Percentiles rank a stretch among this genome's conserved stretches.
Evolutionary conservation across 2,329 filamentous ascomycete species (phyloP).

Genomic region (Zarea fungicola): DNA sequence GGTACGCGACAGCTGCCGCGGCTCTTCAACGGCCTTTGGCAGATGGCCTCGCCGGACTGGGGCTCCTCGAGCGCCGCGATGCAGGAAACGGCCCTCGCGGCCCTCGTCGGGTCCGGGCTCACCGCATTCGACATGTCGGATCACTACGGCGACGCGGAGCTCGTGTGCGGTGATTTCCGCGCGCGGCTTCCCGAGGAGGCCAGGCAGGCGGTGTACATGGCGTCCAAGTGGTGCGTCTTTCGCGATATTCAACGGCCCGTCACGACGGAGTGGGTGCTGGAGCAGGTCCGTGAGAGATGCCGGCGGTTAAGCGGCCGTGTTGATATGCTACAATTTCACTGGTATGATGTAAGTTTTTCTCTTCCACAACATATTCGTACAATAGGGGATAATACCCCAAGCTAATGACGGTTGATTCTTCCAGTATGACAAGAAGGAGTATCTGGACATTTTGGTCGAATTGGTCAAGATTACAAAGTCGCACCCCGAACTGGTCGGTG

Average conservation of each 20-base stretch:
- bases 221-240: slow-evolving; percentile 28
- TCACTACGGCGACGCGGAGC: slow-evolving; percentile 46
- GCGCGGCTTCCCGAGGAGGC: slow-evolving; percentile 5
- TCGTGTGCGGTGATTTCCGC: slow-evolving; percentile 34
- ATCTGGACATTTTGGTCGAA: slow-evolving; percentile 28
- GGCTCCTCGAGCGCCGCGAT: slow-evolving; percentile 18
- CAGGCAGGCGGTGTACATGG: slow-evolving; percentile 17
- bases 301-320: slow-evolving; percentile 17
- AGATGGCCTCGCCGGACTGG: slow-evolving; percentile 27
- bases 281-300: slow-evolving; percentile 17
- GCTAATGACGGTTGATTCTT: neutral
- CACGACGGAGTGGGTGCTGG: slow-evolving; percentile 17
- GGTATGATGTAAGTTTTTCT: slow-evolving; percentile 19
- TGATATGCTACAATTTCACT: slow-evolving; percentile 22
- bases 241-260: slow-evolving; percentile 17
- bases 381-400: neutral
- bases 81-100: slow-evolving; percentile 16
- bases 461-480: slow-evolving; percentile 31
- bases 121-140: slow-evolving; percentile 46
- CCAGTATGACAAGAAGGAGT: slow-evolving; percentile 29
- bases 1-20: slow-evolving; percentile 20
- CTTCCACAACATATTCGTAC: neutral
- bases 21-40: slow-evolving; percentile 28
- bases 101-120: slow-evolving; percentile 17
- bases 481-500: slow-evolving; percentile 17